Evolutionary conservation across 371 early-diverging fungal genomes (phyloP), one percentile per base, ranked within the genome.

Genomic region (Syncephalastrum monosporum): DNA sequence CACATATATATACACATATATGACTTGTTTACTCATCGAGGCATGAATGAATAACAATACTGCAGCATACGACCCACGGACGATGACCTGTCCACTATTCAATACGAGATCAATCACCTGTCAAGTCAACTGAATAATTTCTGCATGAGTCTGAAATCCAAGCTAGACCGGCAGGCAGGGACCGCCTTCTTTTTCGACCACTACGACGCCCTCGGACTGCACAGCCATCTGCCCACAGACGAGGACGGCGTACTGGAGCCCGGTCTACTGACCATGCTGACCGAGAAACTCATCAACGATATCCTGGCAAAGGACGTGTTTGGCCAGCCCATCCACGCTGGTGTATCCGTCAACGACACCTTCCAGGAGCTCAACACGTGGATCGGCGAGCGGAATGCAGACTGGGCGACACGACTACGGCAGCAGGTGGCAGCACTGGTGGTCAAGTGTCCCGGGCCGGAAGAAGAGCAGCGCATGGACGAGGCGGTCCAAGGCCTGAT

Each of bases 51-150:
- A 17, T 25, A 17, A 25, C 38, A 29, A 25, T 21, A 19, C 15
- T 25, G 59, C 17, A 55, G 68, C 4, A 72, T 79, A 55, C 75
- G 79, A 8, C 76, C 75, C 2, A 79, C 79, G 1, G 79, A 79
- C 51, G 79, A 79, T 47, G 79, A 79, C 47, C 38, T 75, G 23
- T 79, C 79, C 1, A 79, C 79, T 0, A 77, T 77, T 42, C 72
- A 73, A 23, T 64, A 69, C n/a, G 71, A 81, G 56, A 69, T 77
- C 56, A 63, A 55, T 5, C 71, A 77, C 48, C 44, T 77, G 16
- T 55, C 64, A 16, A 69, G 68, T 43, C 69, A 71, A 53, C 38
- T 77, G 38, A 71, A 71, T 53, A 77, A 77, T 43, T 65, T 74
- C 45, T 71, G 74, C 47, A 71, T 77, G 77, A 67, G 72, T 3